Base-by-base conservation (phyloP, 805 yeast species). In the Ogataea ganodermae region DNA sequence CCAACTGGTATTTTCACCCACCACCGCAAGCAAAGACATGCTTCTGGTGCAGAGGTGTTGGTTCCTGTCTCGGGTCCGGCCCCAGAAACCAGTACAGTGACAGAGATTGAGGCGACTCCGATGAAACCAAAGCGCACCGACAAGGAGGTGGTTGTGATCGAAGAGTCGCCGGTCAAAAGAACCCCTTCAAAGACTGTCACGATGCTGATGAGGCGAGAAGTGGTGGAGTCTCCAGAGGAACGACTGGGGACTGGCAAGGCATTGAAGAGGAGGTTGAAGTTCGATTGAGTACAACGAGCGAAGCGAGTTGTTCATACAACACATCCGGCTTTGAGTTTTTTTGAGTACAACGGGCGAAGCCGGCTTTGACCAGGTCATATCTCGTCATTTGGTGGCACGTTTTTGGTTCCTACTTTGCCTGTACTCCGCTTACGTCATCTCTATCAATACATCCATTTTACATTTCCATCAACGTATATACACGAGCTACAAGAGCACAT, bases 31-130 rank as follows among this genome's bases (percentile, higher is more conserved):
- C 50, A 57, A 27, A 57, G 46, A 18, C 44, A 45, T 5, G 50
- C 46, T 3, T 21, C 55, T 8, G 18, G 18, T 9, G 27, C 23
- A 20, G 12, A 8, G 8, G 24, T 22, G 8, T 6, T 8, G 24
- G 24, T 8, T 22, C 24, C 24, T 22, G 33, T 30, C 18, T n/a
- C 33, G 13, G 16, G 12, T 28, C 18, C 37, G 18, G 26, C 18
- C 24, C 44, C 14, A 5, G 16, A 17, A 4, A 18, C n/a, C 21
- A 14, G 33, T 7, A 21, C 45, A 12, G 20, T 41, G 9, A 50
- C 69, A 4, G 66, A 65, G 48, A 60, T 67, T 3, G 50, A 56
- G 22, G 65, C 65, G 0, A 65, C 70, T 0, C 68, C 69, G 1
- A 50, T 58, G 39, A 63, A 61, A 42, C 47, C 46, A 24, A 20